A percentile compares a stretch with the other conserved stretches of the same genome.
phyloP scores from a whole-genome alignment of 495 filamentous ascomycete species.

The Xylaria venustula region DNA sequence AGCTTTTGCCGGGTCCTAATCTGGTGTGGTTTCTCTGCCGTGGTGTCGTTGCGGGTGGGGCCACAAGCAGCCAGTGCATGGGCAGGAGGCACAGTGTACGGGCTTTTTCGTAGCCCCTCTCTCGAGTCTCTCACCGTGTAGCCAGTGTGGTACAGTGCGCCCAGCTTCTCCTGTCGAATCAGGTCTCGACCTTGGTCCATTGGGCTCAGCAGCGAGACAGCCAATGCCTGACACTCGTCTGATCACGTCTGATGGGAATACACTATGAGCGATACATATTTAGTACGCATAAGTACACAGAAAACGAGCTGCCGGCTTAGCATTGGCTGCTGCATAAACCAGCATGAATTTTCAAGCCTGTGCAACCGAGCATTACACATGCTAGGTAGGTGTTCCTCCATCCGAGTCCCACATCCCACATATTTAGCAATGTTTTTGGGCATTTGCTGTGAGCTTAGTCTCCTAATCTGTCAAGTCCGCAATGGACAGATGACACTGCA shows the following conservation, averaged over 20 bases:
- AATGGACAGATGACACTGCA: too few relatives aligned
- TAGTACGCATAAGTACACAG: too few relatives aligned
- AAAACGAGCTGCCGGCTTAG: constrained; percentile 16
- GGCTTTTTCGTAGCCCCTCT: background rate
- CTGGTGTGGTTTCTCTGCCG: constrained; percentile 6
- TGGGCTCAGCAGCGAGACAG: constrained; percentile 20
- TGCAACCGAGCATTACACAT: constrained; percentile 2
- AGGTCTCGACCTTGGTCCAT: background rate
- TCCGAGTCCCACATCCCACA: background rate
- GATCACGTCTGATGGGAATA: constrained; percentile 21
- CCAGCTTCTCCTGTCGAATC: background rate
- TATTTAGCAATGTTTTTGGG: background rate
- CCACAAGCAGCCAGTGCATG: background rate
- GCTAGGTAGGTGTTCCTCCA: background rate
- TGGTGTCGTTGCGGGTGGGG: constrained; percentile 9
- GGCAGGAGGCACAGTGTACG: constrained; percentile 17
- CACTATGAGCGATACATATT: background rate
- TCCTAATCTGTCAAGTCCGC: background rate
- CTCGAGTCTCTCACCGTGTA: constrained; percentile 5
- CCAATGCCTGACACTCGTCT: constrained; percentile 25
- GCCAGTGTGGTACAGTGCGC: constrained; percentile 8
- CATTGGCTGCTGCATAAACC: background rate
- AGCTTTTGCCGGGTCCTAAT: constrained; percentile 7
- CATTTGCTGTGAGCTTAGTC: background rate
- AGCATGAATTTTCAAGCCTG: constrained; percentile 2